phyloP scores from a whole-genome alignment of 75 land plant genomes.

The Chamaecyparis obtusa region DNA sequence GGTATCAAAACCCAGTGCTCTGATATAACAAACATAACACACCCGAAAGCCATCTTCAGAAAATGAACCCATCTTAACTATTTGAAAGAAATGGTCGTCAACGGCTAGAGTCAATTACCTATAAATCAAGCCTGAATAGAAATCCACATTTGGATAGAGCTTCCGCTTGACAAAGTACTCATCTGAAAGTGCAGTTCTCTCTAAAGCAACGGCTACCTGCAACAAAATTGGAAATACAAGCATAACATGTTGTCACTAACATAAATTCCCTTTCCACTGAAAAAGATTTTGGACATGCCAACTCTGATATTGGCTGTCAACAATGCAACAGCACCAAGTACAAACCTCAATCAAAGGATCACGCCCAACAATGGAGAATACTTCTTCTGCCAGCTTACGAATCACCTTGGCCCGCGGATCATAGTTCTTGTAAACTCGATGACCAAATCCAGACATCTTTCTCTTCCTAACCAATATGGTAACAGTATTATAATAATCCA shows the following conservation, averaged over 20 bases:
- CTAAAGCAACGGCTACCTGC: constrained; percentile 98
- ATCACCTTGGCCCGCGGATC: constrained; percentile 98
- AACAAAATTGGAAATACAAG: constrained; percentile 5
- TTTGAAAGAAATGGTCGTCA: not conserved
- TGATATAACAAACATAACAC: constrained; percentile 21
- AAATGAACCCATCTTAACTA: constrained; percentile 4
- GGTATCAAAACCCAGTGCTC: constrained; percentile 95
- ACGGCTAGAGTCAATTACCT: constrained; percentile 41
- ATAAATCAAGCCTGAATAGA: constrained; percentile 97
- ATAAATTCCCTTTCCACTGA: not conserved
- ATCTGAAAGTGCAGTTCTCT: constrained; percentile 94
- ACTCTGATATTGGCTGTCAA: not conserved
- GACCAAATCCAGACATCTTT: constrained; percentile 99
- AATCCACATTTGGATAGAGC: constrained; percentile 98
- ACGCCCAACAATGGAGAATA: constrained; percentile 93
- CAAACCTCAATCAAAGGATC: constrained; percentile 98
- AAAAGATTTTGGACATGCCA: not conserved
- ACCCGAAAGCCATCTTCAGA: not conserved
- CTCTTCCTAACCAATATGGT: constrained; percentile 62
- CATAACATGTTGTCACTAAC: not conserved
- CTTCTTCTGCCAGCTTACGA: constrained; percentile 91
- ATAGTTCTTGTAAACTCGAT: constrained; percentile 98
- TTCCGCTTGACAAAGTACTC: constrained; percentile 95
- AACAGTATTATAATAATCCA: not conserved
- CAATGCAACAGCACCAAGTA: not conserved